Conservation (phyloP, 208 protist genomes). For the Herpetomonas samuelpessoai region DNA sequence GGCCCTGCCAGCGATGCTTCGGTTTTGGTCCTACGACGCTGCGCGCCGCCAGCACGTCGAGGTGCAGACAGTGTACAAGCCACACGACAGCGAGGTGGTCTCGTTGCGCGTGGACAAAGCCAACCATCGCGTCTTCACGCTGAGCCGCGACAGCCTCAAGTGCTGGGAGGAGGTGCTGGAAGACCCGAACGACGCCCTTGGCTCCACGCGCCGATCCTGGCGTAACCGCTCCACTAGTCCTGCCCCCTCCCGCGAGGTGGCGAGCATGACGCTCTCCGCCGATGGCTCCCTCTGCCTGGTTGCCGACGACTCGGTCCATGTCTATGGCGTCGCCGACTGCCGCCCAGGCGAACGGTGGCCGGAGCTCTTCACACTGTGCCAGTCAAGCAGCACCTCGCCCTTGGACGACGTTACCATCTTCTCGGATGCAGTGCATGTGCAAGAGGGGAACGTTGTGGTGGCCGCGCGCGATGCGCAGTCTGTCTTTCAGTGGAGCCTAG, state of each 20-base stretch:
- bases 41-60: slow-evolving; percentile 56
- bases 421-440: slow-evolving; percentile 2
- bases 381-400: slow-evolving; percentile 37
- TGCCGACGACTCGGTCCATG: slow-evolving; percentile 75
- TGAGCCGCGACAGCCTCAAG: slow-evolving; percentile 65
- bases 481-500: slow-evolving; percentile 70
- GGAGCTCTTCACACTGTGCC: slow-evolving; percentile 46
- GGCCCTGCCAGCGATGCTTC: slow-evolving; percentile 57
- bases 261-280: slow-evolving; percentile 45
- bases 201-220: slow-evolving; percentile 37
- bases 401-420: slow-evolving; percentile 46
- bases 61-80: slow-evolving; percentile 71
- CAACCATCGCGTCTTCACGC: slow-evolving; percentile 66
- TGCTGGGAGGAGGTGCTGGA: slow-evolving; percentile 68
- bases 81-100: slow-evolving; percentile 58
- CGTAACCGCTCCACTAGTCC: slow-evolving; percentile 66
- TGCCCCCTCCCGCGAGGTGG: slow-evolving; percentile 52
- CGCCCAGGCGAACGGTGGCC: slow-evolving; percentile 55
- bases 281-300: slow-evolving; percentile 78
- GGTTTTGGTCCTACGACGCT: slow-evolving; percentile 80
- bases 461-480: slow-evolving; percentile 31
- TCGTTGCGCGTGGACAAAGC: slow-evolving; percentile 57
- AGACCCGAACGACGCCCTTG: slow-evolving; percentile 49
- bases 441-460: slow-evolving; percentile 17
- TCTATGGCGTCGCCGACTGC: slow-evolving; percentile 50